Conservation (phyloP, 371 early-diverging fungal species). For the Mortierella sp. region DNA sequence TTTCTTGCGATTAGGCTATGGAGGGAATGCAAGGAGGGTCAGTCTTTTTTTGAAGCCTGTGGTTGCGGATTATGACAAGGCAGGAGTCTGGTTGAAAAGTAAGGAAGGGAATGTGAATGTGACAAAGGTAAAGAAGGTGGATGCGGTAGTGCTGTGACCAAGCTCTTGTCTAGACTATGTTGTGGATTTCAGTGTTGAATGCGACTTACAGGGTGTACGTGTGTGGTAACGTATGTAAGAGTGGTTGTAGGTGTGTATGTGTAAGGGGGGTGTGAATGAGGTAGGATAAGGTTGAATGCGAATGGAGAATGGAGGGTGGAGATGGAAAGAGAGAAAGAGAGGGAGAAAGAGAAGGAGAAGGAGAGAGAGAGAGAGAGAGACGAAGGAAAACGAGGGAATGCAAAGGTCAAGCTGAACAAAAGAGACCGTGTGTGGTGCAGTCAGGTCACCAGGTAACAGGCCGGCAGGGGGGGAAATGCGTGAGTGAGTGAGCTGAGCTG, state of each 20-base stretch:
- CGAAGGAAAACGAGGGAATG: neutral
- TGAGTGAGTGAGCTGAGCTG: too few relatives aligned
- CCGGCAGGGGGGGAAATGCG: slow-evolving; percentile 1
- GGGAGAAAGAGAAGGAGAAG: neutral
- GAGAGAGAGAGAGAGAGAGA: neutral
- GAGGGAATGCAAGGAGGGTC: neutral
- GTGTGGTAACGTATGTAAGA: neutral
- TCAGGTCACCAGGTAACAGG: neutral
- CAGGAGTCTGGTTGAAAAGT: neutral
- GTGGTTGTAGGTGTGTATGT: neutral
- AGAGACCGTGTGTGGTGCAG: neutral
- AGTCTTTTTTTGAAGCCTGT: neutral
- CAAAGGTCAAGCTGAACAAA: neutral
- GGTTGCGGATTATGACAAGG: neutral
- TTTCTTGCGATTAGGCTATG: neutral
- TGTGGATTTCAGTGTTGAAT: neutral
- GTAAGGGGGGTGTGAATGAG: neutral
- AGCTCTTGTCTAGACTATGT: too few relatives aligned
- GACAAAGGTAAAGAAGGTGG: neutral
- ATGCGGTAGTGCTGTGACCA: neutral
- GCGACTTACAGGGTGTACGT: neutral
- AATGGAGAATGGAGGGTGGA: neutral
- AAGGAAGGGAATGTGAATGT: neutral
- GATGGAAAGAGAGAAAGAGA: neutral
- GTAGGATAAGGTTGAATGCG: neutral